Conservation (phyloP, 805 yeast species). For the Nakazawaea sp. region DNA sequence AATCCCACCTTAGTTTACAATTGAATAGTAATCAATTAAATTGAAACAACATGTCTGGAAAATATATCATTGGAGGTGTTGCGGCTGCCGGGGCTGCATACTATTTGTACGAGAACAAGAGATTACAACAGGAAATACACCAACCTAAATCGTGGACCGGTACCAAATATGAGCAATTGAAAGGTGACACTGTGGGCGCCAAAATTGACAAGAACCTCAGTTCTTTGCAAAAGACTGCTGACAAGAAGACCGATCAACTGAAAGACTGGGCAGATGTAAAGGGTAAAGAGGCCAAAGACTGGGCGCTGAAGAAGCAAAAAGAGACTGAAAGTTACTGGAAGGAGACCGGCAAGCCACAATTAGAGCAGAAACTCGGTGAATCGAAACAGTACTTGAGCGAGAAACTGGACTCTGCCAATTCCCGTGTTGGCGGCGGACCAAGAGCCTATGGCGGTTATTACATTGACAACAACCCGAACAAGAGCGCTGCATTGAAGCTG, state of each 20-base stretch:
- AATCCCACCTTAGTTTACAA: too few relatives aligned
- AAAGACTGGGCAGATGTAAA: background rate
- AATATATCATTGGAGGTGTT: slow-evolving; percentile 10
- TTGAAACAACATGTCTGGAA: slow-evolving; percentile 7
- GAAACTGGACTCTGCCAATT: slow-evolving; percentile 5
- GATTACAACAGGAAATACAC: background rate
- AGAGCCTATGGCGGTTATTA: background rate
- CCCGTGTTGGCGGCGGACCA: background rate
- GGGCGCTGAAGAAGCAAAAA: background rate
- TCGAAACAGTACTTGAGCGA: background rate
- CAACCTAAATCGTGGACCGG: slow-evolving; percentile 8
- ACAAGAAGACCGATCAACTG: slow-evolving; percentile 1
- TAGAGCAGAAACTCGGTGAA: background rate
- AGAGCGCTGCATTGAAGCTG: slow-evolving; percentile 3
- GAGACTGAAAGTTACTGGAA: slow-evolving; percentile 9
- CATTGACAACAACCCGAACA: slow-evolving; percentile 1
- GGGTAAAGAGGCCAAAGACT: background rate
- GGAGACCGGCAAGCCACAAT: slow-evolving; percentile 5
- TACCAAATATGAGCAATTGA: slow-evolving; percentile 5
- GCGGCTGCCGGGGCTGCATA: slow-evolving; percentile 14
- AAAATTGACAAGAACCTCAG: slow-evolving; percentile 6
- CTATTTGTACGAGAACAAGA: slow-evolving; percentile 10
- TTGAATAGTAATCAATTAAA: too few relatives aligned
- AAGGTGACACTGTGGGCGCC: slow-evolving; percentile 9
- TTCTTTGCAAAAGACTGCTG: slow-evolving; percentile 1